phyloP scores from a whole-genome alignment of 768 basidiomycete species.

The Suillus hirtellus region DNA sequence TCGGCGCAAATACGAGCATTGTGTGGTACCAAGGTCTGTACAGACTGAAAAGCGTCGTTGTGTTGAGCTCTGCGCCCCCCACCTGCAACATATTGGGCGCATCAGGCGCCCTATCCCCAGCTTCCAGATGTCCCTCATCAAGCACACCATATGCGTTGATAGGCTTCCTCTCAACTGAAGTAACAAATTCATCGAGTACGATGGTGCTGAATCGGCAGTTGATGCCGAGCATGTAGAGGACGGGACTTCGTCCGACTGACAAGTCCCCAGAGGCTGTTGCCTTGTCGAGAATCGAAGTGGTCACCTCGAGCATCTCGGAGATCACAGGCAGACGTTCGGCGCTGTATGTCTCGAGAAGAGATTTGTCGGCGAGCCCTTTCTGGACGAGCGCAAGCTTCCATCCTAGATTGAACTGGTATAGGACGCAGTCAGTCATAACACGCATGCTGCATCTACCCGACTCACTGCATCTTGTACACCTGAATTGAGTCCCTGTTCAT shows the following conservation, averaged over 20 bases:
- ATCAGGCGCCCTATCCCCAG: slow-evolving; percentile 17
- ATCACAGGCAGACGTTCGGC: slow-evolving; percentile 32
- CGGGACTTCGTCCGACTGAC: slow-evolving; percentile 17
- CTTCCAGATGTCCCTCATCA: slow-evolving; percentile 16
- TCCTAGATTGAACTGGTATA: slow-evolving; percentile 22
- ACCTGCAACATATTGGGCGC: slow-evolving; percentile 21
- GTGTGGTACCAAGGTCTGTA: slow-evolving; percentile 22
- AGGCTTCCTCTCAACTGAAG: not conserved
- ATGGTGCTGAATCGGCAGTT: slow-evolving; percentile 18
- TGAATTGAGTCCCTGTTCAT: slow-evolving; percentile 37
- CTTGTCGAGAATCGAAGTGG: slow-evolving; percentile 12
- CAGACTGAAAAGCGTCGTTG: slow-evolving; percentile 28
- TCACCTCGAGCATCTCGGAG: slow-evolving; percentile 28
- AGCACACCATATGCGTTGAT: slow-evolving; percentile 11
- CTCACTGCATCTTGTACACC: slow-evolving; percentile 41
- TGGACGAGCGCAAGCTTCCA: slow-evolving; percentile 30
- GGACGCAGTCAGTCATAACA: not conserved
- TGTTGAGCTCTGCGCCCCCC: slow-evolving; percentile 5
- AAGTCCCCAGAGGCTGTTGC: not conserved
- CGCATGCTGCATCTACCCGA: not conserved
- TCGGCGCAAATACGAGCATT: slow-evolving; percentile 14
- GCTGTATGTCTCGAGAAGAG: slow-evolving; percentile 28
- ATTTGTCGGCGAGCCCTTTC: slow-evolving; percentile 20
- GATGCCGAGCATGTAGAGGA: slow-evolving; percentile 33
- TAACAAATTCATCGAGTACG: slow-evolving; percentile 12